A percentile compares a stretch with the other conserved stretches of the same genome.
phyloP scores from a whole-genome alignment of 345 rosid genomes.

The Bretschneidera sinensis region DNA sequence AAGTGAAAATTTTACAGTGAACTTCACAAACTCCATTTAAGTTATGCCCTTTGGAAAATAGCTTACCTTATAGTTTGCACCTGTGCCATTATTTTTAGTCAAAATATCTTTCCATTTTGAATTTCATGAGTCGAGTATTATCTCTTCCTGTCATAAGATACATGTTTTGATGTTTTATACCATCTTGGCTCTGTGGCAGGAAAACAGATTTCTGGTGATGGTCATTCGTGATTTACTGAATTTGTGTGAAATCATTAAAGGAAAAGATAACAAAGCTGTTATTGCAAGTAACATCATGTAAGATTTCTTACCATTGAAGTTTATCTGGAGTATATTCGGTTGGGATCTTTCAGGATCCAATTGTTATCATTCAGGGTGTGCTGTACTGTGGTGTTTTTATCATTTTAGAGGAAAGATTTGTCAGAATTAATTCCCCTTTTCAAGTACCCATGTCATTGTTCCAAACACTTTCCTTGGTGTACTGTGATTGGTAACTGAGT shows the following conservation, averaged over 20 bases:
- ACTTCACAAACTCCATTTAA: no score
- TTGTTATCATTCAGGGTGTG: not conserved
- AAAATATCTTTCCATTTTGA: no score
- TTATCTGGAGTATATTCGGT: not conserved
- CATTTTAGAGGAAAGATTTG: not conserved
- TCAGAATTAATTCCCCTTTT: not conserved
- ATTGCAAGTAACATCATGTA: constrained; percentile 99
- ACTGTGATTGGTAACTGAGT: no score
- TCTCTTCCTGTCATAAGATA: no score
- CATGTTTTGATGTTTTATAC: not conserved
- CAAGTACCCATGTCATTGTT: not conserved
- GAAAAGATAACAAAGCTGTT: constrained; percentile 98
- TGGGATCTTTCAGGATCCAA: not conserved
- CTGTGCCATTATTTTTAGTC: no score
- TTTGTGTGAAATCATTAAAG: constrained; percentile 95
- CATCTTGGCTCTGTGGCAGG: constrained; percentile 42
- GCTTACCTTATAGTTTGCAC: no score
- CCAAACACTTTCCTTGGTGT: no score
- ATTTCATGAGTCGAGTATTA: no score
- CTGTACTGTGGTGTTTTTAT: no score
- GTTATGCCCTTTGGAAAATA: no score
- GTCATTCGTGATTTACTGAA: constrained; percentile 94
- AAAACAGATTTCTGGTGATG: constrained; percentile 97
- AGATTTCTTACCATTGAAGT: constrained; percentile 22
- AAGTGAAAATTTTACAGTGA: no score